These are phyloP conservation scores for Thermoascus crustaceus DNA, from an alignment of 2,329 filamentous ascomycete species.

Conservation along the genomic window DNA sequence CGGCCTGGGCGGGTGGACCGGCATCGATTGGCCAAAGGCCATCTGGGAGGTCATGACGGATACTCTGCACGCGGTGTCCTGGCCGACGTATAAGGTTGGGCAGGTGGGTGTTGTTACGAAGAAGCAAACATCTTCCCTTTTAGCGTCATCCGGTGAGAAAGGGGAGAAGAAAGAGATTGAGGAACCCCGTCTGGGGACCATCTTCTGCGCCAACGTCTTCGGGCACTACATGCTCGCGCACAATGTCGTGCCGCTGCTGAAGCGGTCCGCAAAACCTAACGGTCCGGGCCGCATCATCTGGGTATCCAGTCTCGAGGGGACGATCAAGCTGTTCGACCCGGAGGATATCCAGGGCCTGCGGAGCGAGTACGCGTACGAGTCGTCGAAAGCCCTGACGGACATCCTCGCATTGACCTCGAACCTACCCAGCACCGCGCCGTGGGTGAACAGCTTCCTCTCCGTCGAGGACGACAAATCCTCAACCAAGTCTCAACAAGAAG, in stretches of 20 bases:
- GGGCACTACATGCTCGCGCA: slow-evolving; percentile 89
- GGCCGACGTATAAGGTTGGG: slow-evolving; percentile 67
- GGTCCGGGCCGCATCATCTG: slow-evolving; percentile 66
- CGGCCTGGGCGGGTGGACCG: slow-evolving; percentile 77
- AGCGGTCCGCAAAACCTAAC: slow-evolving; percentile 34
- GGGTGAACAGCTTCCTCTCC: slow-evolving; percentile 51
- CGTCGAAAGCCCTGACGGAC: slow-evolving; percentile 80
- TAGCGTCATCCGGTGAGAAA: too few species aligned
- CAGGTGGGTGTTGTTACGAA: slow-evolving; percentile 47
- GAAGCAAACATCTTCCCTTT: slow-evolving; percentile 41
- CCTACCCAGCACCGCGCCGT: slow-evolving; percentile 55
- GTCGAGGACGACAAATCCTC: slow-evolving; percentile 7
- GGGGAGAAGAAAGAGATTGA: too few species aligned
- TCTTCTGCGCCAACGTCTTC: slow-evolving; percentile 90
- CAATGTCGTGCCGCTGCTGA: slow-evolving; percentile 66
- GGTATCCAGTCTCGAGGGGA: slow-evolving; percentile 74
- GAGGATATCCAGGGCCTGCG: slow-evolving; percentile 69
- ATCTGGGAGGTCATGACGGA: slow-evolving; percentile 53
- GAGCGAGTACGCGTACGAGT: slow-evolving; percentile 65
- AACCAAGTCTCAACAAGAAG: slow-evolving; percentile 5
- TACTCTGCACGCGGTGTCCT: slow-evolving; percentile 61
- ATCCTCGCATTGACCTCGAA: slow-evolving; percentile 65
- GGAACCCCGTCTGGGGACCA: slow-evolving; percentile 61
- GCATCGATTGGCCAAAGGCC: slow-evolving; percentile 61
- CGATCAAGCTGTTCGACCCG: slow-evolving; percentile 47